Evolutionary conservation across 2,329 filamentous ascomycete genomes (phyloP).

Genomic region (Cercospora sp.): DNA sequence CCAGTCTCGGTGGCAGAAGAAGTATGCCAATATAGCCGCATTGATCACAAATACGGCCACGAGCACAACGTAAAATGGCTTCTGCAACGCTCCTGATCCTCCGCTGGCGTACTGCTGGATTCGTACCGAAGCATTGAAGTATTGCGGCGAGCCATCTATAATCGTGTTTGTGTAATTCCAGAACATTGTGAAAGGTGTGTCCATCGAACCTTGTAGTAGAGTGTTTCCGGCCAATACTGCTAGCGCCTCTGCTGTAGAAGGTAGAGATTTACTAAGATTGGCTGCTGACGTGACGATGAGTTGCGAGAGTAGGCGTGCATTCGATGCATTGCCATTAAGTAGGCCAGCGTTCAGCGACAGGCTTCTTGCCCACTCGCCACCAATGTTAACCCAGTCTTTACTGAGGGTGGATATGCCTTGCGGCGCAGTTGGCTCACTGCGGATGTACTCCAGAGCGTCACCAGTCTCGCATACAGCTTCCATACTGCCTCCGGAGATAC

Average conservation of each 20-base stretch:
- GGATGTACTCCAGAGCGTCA: slow-evolving; percentile 58
- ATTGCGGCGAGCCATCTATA: slow-evolving; percentile 50
- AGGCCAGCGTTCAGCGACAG: slow-evolving; percentile 48
- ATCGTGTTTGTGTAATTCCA: slow-evolving; percentile 42
- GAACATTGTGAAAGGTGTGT: slow-evolving; percentile 59
- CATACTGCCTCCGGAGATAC: slow-evolving; percentile 57
- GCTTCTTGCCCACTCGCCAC: slow-evolving; percentile 45
- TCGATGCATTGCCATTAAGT: slow-evolving; percentile 46
- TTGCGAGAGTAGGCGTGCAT: slow-evolving; percentile 47
- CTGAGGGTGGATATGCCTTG: slow-evolving; percentile 48
- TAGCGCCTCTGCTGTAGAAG: slow-evolving; percentile 71
- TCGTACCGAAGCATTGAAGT: slow-evolving; percentile 64
- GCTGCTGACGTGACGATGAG: slow-evolving; percentile 40
- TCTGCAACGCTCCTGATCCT: slow-evolving; percentile 61
- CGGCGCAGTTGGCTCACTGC: slow-evolving; percentile 54
- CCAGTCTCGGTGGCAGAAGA: slow-evolving; percentile 59
- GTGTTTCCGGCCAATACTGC: slow-evolving; percentile 69
- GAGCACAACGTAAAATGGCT: slow-evolving; percentile 67
- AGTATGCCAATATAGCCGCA: slow-evolving; percentile 63
- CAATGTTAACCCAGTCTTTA: slow-evolving; percentile 48
- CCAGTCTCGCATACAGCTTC: slow-evolving; percentile 61
- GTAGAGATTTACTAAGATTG: slow-evolving; percentile 52
- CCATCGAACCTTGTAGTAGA: slow-evolving; percentile 59
- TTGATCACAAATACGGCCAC: slow-evolving; percentile 67
- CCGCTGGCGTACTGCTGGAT: slow-evolving; percentile 71